Evolutionary conservation across 139 green algal genomes (phyloP).

Genomic region (Chlorella sp.): DNA sequence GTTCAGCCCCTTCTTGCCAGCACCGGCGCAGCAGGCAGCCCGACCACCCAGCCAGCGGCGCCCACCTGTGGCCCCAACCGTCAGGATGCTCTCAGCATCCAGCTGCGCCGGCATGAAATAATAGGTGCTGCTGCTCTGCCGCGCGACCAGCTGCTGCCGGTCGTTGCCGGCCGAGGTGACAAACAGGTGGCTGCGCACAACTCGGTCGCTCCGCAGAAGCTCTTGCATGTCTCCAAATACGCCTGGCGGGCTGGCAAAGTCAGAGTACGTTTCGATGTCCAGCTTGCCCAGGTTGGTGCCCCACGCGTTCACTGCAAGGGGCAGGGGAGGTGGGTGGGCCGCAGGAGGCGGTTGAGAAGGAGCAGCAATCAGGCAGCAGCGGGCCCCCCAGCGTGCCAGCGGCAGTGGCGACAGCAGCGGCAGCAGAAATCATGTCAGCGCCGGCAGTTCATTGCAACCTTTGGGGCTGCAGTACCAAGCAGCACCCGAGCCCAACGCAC

Average conservation of each 20-base stretch:
- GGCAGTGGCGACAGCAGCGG: no score
- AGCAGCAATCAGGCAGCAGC: no score
- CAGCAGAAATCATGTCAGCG: no score
- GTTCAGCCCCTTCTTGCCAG: no score
- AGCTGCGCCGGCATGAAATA: constrained; percentile 18
- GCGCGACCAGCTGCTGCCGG: neutral
- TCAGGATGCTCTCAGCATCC: neutral
- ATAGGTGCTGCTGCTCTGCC: neutral
- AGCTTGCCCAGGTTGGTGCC: constrained; percentile 4
- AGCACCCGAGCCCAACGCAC: no score
- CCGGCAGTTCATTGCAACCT: no score
- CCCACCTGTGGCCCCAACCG: constrained; percentile 6
- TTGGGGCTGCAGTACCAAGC: no score
- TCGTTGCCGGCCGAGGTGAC: constrained; percentile 8
- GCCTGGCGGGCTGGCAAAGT: no score
- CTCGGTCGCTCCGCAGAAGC: neutral
- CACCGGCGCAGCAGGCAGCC: neutral
- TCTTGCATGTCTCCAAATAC: neutral
- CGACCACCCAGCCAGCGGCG: neutral
- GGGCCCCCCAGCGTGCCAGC: no score
- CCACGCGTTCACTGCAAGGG: constrained; percentile 12
- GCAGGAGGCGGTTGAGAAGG: no score
- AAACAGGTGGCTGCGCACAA: neutral
- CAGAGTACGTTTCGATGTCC: neutral
- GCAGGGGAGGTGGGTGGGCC: neutral